These are phyloP conservation scores for Potentilla sterilis DNA, from an alignment of 306 rosid species.

Conservation along the genomic window DNA sequence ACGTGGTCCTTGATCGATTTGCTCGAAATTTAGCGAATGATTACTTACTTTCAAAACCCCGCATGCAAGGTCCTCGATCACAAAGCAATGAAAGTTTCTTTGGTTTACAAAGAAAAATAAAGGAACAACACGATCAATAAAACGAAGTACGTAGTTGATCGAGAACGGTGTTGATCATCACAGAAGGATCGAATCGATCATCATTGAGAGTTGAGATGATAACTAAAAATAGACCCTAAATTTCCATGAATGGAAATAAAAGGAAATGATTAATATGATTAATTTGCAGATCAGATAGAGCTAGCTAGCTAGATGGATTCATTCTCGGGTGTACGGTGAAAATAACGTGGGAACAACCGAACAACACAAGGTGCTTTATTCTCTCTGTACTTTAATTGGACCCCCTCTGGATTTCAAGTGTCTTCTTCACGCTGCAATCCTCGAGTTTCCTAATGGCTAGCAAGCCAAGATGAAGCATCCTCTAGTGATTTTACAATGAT, in stretches of 20 bases:
- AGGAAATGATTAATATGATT: background rate
- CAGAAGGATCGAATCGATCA: background rate
- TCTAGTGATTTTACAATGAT: background rate
- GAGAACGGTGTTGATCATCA: background rate
- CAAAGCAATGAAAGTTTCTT: constrained; percentile 10
- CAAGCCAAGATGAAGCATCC: background rate
- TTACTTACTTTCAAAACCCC: constrained; percentile 19
- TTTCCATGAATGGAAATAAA: background rate
- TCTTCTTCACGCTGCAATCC: constrained; percentile 50
- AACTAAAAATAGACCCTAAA: constrained; percentile 2
- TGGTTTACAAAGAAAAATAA: background rate
- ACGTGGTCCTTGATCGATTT: background rate
- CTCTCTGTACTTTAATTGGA: constrained; percentile 34
- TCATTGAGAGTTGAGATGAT: constrained; percentile 10
- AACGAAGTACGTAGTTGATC: constrained; percentile 4
- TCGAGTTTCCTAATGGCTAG: background rate
- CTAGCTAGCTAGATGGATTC: background rate
- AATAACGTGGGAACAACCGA: constrained; percentile 35
- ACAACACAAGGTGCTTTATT: constrained; percentile 42
- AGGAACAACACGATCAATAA: constrained; percentile 2
- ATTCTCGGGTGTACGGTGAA: constrained; percentile 17
- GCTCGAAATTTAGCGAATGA: constrained; percentile 9
- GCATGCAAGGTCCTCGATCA: background rate
- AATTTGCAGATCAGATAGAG: background rate
- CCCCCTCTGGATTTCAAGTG: constrained; percentile 36